Conservation (phyloP, 805 yeast species). For the Metschnikowia amazonensis region DNA sequence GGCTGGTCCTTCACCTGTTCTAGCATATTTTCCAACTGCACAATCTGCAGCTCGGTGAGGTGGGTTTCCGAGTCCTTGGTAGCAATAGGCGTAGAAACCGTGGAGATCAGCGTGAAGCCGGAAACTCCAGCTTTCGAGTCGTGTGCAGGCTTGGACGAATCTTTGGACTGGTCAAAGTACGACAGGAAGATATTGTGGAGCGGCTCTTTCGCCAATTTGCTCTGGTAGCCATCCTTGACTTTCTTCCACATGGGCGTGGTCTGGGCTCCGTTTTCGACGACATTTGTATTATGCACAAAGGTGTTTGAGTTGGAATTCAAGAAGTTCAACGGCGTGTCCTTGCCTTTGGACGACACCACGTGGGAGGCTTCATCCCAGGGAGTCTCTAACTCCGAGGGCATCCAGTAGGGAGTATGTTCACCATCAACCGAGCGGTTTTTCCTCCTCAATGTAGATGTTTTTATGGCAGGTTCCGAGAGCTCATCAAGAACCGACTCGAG, state of each 20-base stretch:
- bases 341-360: background rate
- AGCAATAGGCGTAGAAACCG: conserved; percentile 34
- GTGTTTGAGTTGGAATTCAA: conserved; percentile 24
- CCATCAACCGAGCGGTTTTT: background rate
- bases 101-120: conserved; percentile 20
- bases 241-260: conserved; percentile 31
- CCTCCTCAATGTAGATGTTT: conserved; percentile 25
- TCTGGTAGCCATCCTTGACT: conserved; percentile 27
- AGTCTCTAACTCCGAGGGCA: conserved; percentile 38
- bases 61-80: conserved; percentile 14
- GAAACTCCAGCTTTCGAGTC: conserved; percentile 16
- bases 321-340: conserved; percentile 15
- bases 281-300: conserved; percentile 28
- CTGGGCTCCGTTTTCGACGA: conserved; percentile 10
- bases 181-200: conserved; percentile 31
- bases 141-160: conserved; percentile 13
- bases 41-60: conserved; percentile 20
- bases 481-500: conserved; percentile 2
- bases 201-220: conserved; percentile 20
- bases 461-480: conserved; percentile 14
- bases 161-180: conserved; percentile 15
- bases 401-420: conserved; percentile 40
- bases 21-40: conserved; percentile 22
- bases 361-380: conserved; percentile 28
- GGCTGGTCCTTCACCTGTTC: conserved; percentile 23